Conservation (phyloP, 2,329 filamentous ascomycete species). For the Alternaria brassicae region DNA sequence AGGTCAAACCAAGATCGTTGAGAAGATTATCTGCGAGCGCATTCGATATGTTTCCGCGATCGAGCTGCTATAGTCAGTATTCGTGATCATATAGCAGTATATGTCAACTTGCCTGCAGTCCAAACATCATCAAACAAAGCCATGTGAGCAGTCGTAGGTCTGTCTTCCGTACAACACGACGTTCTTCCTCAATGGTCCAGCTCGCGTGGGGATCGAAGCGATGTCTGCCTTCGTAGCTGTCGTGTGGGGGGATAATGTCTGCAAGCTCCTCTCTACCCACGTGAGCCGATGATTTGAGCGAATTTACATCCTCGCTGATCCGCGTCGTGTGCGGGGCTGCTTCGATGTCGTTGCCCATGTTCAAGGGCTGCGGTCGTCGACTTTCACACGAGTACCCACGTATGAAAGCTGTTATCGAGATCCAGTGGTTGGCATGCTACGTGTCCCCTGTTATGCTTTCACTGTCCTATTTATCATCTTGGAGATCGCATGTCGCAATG, state of each 20-base stretch:
- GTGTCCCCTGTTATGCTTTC: background rate
- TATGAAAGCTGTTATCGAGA: background rate
- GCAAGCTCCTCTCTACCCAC: slow-evolving; percentile 41
- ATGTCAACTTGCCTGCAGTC: slow-evolving; percentile 20
- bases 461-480: slow-evolving; percentile 6
- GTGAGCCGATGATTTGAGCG: slow-evolving; percentile 32
- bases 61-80: slow-evolving; percentile 51
- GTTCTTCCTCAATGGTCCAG: slow-evolving; percentile 65
- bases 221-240: slow-evolving; percentile 61
- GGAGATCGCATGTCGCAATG: slow-evolving; percentile 33
- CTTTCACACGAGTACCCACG: background rate
- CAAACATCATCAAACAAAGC: slow-evolving; percentile 55
- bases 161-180: slow-evolving; percentile 60
- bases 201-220: slow-evolving; percentile 62
- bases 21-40: slow-evolving; percentile 43
- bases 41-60: slow-evolving; percentile 53
- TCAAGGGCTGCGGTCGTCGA: slow-evolving; percentile 1
- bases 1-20: slow-evolving; percentile 38
- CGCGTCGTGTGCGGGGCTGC: slow-evolving; percentile 19
- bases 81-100: background rate
- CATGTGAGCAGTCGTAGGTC: slow-evolving; percentile 37
- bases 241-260: slow-evolving; percentile 52
- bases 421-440: background rate
- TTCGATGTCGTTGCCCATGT: slow-evolving; percentile 39
- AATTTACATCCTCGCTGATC: slow-evolving; percentile 34